phyloP scores from a whole-genome alignment of 495 filamentous ascomycete species.

The Penicillium malachiteum region DNA sequence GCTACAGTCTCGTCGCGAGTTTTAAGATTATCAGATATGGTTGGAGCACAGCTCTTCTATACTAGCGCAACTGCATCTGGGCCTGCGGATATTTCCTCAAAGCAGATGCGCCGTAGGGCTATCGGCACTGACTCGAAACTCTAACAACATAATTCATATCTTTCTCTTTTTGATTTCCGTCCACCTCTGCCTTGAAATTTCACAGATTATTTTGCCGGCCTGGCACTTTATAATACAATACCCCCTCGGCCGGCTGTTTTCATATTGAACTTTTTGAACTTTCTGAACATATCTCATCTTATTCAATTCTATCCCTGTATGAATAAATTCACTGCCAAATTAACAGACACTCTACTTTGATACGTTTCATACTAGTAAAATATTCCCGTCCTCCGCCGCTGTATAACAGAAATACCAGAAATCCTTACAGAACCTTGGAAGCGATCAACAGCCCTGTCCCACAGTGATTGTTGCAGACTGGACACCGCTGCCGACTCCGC shows the following conservation, averaged over 20 bases:
- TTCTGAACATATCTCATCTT: background rate
- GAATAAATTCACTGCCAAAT: no score
- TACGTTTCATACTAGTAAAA: no score
- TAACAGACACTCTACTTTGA: no score
- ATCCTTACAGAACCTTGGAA: background rate
- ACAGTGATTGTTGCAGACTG: conserved; percentile 11
- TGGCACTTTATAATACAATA: conserved; percentile 1
- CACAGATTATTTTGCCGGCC: background rate
- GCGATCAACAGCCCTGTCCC: conserved; percentile 10
- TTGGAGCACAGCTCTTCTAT: conserved; percentile 53
- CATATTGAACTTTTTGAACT: background rate
- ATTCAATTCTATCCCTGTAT: background rate
- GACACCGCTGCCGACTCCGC: conserved; percentile 16
- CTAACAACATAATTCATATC: conserved; percentile 9
- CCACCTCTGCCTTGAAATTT: background rate
- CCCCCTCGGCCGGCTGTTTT: background rate
- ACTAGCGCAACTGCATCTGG: conserved; percentile 30
- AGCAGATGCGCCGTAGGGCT: conserved; percentile 39
- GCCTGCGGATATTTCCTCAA: conserved; percentile 35
- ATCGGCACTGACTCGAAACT: conserved; percentile 37
- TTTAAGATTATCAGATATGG: conserved; percentile 64
- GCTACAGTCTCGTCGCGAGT: conserved; percentile 86
- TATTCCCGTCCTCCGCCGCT: no score
- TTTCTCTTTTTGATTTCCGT: background rate
- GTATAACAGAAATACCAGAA: no score